A percentile compares a stretch with the other conserved stretches of the same genome.
Evolutionary conservation across 192 early-diverging fungal species (phyloP).

Genomic region (Haplosporangium gracile): DNA sequence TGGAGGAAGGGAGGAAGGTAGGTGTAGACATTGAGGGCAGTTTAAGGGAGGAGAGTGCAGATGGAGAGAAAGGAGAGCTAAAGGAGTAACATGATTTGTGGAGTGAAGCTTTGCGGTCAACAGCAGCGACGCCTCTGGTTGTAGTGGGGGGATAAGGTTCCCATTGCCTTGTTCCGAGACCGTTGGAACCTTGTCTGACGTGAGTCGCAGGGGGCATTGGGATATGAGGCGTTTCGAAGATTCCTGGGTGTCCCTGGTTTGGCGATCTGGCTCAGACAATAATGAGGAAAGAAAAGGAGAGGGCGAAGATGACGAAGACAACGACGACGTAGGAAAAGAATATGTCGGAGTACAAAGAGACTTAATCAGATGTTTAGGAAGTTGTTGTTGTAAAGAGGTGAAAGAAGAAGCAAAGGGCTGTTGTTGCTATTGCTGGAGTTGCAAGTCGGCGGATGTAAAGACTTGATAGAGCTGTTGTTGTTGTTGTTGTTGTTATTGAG

Average conservation of each 20-base stretch:
- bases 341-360: background rate
- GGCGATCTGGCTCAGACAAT: conserved; percentile 5
- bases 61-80: conserved; percentile 13
- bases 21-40: conserved; percentile 19
- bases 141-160: conserved; percentile 35
- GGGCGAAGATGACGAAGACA: background rate
- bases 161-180: conserved; percentile 18
- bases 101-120: background rate
- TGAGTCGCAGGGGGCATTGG: conserved; percentile 45
- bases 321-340: background rate
- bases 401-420: background rate
- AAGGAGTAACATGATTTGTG: conserved; percentile 20
- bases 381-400: background rate
- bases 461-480: background rate
- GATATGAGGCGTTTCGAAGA: background rate
- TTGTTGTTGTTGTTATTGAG: background rate
- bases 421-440: background rate
- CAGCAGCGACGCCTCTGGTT: background rate
- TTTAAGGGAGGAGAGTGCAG: conserved; percentile 26
- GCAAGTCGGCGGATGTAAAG: background rate
- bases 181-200: conserved; percentile 27
- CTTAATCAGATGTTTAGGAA: background rate
- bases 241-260: background rate
- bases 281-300: background rate
- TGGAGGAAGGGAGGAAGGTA: conserved; percentile 8